Base-by-base conservation (phyloP, 1,284 basidiomycete species). In the Mycena sp. region DNA sequence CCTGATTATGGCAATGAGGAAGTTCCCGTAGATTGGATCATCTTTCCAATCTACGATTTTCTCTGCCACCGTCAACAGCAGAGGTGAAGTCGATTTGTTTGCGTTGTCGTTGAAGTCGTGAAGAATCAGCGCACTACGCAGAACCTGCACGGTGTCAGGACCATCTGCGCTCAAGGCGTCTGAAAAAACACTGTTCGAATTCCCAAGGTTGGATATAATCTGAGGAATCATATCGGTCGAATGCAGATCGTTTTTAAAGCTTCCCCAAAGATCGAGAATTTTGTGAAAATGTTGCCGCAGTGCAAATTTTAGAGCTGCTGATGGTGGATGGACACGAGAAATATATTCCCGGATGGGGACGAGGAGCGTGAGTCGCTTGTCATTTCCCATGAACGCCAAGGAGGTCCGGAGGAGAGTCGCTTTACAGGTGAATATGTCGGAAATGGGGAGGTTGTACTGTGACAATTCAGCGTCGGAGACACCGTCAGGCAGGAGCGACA, bases 311-410 rank as follows among this genome's bases (percentile, higher is more conserved):
- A 45, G 25, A 7, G 10, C 29, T 17, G 37, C 3, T 4, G 53
- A 17, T 0, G 62, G 52, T 11, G 63, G 58, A 19, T 64, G 53
- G 1, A 17, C 32, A 6, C 16, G 19, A 25, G 30, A 30, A 11
- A 61, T 28, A 41, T 66, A 38, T 43, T 66, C 61, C 9, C 61
- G 49, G 28, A 66, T 52, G 26, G 64, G 64, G 4, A 63, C 56
- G 3, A 66, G 64, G 6, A 19, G 45, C 1, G 17, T 16, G 3
- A 66, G 46, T n/a, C 61, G 50, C 21, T 46, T 12, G 12, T 38
- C 32, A 5, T n/a, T 11, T 11, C 23, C 35, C 1, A 26, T 14
- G 21, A 58, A 64, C 3, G 64, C 64, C 10, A 66, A 16, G 10
- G 64, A 30, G 6, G 61, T 66, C 1, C 61, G 58, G 6, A 60